Conservation (phyloP, 768 basidiomycete genomes). For the Phylloporus sp. region DNA sequence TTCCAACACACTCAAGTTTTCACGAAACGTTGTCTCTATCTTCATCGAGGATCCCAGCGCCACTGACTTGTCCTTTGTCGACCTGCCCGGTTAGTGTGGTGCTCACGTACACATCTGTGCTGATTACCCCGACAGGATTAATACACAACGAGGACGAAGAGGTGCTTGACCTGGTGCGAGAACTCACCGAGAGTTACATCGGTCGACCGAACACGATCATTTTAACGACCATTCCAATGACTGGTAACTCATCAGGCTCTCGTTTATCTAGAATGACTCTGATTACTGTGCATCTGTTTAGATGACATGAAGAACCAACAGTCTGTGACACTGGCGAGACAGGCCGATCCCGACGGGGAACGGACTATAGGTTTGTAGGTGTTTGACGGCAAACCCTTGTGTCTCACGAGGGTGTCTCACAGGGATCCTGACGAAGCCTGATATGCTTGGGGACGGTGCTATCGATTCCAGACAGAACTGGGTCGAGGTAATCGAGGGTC, state of each 20-base stretch:
- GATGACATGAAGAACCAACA: conserved; percentile 66
- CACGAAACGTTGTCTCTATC: conserved; percentile 47
- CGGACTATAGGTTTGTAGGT: conserved; percentile 54
- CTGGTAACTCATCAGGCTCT: conserved; percentile 34
- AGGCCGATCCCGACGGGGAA: conserved; percentile 47
- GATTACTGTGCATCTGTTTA: conserved; percentile 19
- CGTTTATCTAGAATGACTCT: not conserved
- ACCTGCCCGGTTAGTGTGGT: conserved; percentile 43
- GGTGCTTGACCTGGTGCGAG: conserved; percentile 41
- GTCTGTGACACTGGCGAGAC: conserved; percentile 49
- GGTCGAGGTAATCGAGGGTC: conserved; percentile 49
- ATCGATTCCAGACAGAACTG: conserved; percentile 39
- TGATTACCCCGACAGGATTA: conserved; percentile 37
- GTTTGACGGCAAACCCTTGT: not conserved
- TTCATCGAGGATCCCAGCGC: conserved; percentile 40
- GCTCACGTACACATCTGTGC: not conserved
- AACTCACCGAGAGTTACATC: conserved; percentile 47
- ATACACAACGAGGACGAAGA: conserved; percentile 49
- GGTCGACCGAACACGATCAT: conserved; percentile 50
- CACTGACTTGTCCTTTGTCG: conserved; percentile 49
- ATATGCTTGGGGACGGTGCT: conserved; percentile 44
- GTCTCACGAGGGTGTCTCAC: not conserved
- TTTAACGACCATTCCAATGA: conserved; percentile 62
- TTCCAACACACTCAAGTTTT: conserved; percentile 35
- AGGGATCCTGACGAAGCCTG: conserved; percentile 73